phyloP scores from a whole-genome alignment of 2,329 filamentous ascomycete genomes.

The Diaporthe sp. region DNA sequence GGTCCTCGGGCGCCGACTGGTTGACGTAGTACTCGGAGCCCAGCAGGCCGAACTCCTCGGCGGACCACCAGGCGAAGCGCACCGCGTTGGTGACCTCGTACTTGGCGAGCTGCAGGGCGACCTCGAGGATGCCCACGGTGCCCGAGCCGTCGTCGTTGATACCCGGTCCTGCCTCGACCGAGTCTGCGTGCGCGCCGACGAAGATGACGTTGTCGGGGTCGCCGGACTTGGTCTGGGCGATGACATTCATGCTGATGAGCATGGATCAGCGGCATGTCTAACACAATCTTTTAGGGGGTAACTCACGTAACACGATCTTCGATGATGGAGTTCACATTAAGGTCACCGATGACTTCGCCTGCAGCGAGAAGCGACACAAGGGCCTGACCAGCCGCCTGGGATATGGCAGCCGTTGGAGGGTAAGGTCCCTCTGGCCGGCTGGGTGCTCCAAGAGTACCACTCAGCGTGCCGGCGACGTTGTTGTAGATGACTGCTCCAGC shows the following conservation, averaged over 20 bases:
- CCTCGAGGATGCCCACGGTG: slow-evolving; percentile 48
- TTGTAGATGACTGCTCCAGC: slow-evolving; percentile 71
- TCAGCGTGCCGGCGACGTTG: slow-evolving; percentile 56
- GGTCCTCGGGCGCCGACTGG: slow-evolving; percentile 44
- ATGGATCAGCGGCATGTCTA: slow-evolving; percentile 48
- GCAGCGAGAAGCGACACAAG: background rate
- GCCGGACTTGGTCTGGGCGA: slow-evolving; percentile 61
- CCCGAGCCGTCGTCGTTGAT: slow-evolving; percentile 52
- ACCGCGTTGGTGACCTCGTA: slow-evolving; percentile 50
- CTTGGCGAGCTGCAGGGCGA: slow-evolving; percentile 45
- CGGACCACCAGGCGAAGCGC: slow-evolving; percentile 55
- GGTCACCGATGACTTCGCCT: slow-evolving; percentile 46
- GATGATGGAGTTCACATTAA: slow-evolving; percentile 53
- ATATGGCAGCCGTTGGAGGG: slow-evolving; percentile 6
- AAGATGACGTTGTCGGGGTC: slow-evolving; percentile 46
- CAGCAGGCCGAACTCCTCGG: slow-evolving; percentile 46
- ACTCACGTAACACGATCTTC: slow-evolving; percentile 54
- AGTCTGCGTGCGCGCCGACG: slow-evolving; percentile 51
- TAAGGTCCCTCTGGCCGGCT: slow-evolving; percentile 20
- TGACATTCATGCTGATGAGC: slow-evolving; percentile 39
- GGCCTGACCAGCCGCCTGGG: slow-evolving; percentile 43
- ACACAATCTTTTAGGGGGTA: too few relatives aligned
- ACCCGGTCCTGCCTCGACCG: slow-evolving; percentile 50
- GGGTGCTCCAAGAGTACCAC: slow-evolving; percentile 49
- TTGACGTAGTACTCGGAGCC: slow-evolving; percentile 50